These are phyloP conservation scores for Lentinula guzmanii DNA, from an alignment of 768 basidiomycete genomes.

Conservation along the genomic window DNA sequence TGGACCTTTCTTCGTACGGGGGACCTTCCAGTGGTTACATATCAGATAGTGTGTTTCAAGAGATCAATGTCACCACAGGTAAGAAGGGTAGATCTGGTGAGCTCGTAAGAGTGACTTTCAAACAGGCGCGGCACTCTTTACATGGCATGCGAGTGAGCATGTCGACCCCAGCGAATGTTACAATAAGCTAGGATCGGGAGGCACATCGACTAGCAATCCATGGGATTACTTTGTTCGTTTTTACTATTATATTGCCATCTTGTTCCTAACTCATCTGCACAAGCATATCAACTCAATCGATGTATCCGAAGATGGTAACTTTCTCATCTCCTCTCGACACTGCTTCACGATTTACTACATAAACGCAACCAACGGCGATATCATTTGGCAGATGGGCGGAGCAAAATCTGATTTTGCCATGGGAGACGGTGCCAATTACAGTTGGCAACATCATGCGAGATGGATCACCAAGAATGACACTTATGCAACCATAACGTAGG, in stretches of 20 bases:
- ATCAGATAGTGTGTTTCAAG: not conserved
- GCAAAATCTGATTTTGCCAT: slow-evolving; percentile 11
- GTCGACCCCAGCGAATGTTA: slow-evolving; percentile 1
- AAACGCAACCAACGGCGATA: slow-evolving; percentile 10
- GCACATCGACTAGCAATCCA: not conserved
- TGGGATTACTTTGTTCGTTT: slow-evolving; percentile 5
- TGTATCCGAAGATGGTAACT: slow-evolving; percentile 10
- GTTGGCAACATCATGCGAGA: slow-evolving; percentile 15
- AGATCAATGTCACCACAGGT: not conserved
- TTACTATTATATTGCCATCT: not conserved
- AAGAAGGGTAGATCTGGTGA: not conserved
- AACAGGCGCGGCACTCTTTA: not conserved
- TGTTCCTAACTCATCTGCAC: not conserved
- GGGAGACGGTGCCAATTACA: slow-evolving; percentile 9
- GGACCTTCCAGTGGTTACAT: not conserved
- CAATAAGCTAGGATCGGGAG: not conserved
- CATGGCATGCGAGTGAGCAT: not conserved
- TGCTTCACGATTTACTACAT: slow-evolving; percentile 13
- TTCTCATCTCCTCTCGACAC: slow-evolving; percentile 12
- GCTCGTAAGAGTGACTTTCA: not conserved
- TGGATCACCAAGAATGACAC: slow-evolving; percentile 8
- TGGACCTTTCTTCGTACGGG: slow-evolving; percentile 1
- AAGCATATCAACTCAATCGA: slow-evolving; percentile 8
- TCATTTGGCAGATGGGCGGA: slow-evolving; percentile 15
- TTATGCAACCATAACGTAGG: slow-evolving; percentile 7